Conservation (phyloP, 805 yeast species). For the Teunomyces funiuensis region DNA sequence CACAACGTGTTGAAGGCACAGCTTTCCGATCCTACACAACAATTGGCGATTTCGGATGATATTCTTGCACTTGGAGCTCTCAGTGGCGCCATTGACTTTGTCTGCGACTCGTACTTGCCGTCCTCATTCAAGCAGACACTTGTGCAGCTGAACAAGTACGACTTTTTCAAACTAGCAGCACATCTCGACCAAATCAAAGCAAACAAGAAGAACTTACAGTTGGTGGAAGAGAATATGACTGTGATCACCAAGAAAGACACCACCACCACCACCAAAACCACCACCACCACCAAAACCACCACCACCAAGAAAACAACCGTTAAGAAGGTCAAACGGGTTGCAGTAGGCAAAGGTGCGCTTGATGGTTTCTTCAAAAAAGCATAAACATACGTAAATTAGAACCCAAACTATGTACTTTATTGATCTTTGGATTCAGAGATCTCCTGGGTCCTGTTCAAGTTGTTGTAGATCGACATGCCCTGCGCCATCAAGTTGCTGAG, state of each 20-base stretch:
- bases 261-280: slow-evolving; percentile 21
- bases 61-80: slow-evolving; percentile 36
- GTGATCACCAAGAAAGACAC: slow-evolving; percentile 17
- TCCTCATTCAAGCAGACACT: slow-evolving; percentile 25
- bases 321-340: slow-evolving; percentile 38
- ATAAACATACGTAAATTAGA: slow-evolving; percentile 7
- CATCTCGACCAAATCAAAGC: slow-evolving; percentile 16
- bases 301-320: slow-evolving; percentile 17
- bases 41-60: slow-evolving; percentile 29
- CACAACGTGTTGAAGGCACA: not conserved
- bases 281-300: slow-evolving; percentile 22
- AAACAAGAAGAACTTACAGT: slow-evolving; percentile 20
- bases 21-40: slow-evolving; percentile 6
- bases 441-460: slow-evolving; percentile 30
- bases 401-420: not conserved
- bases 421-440: not conserved
- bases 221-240: slow-evolving; percentile 29
- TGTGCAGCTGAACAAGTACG: slow-evolving; percentile 12
- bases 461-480: slow-evolving; percentile 70
- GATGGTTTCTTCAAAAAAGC: slow-evolving; percentile 63
- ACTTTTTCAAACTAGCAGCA: slow-evolving; percentile 20
- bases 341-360: slow-evolving; percentile 63
- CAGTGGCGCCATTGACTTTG: slow-evolving; percentile 45
- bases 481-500: slow-evolving; percentile 72
- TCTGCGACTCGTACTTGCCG: slow-evolving; percentile 45